Evolutionary conservation across 192 early-diverging fungal genomes (phyloP).

Genomic region (Podochytrium sp.): DNA sequence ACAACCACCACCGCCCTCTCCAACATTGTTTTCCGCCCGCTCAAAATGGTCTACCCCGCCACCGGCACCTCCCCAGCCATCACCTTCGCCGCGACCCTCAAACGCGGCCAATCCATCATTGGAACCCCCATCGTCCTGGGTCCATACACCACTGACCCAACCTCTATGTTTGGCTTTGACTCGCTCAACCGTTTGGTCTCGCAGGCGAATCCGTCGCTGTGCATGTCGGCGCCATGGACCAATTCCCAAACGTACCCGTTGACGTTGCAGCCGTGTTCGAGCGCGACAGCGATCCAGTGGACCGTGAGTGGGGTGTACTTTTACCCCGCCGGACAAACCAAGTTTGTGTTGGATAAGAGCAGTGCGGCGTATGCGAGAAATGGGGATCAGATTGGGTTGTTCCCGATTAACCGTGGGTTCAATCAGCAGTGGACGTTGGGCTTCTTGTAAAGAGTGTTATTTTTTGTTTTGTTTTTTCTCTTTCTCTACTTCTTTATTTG

Average conservation of each 20-base stretch:
- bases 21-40: too few species aligned
- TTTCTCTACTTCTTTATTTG: neutral
- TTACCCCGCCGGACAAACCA: neutral
- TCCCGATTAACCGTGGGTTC: neutral
- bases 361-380: neutral
- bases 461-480: neutral
- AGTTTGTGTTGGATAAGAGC: neutral
- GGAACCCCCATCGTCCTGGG: neutral
- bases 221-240: neutral
- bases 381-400: neutral
- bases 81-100: neutral
- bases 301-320: neutral
- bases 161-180: constrained; percentile 5
- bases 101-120: neutral
- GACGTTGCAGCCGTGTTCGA: neutral
- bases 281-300: neutral
- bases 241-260: neutral
- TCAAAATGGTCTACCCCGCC: too few species aligned
- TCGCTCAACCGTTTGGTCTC: neutral
- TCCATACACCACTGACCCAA: neutral
- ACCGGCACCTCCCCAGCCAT: too few species aligned
- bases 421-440: neutral
- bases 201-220: neutral
- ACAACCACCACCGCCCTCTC: neutral
- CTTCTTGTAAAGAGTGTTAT: neutral